These are phyloP conservation scores for Polygonum maritimum DNA, from an alignment of 148 eudicot species.

Conservation along the genomic window DNA sequence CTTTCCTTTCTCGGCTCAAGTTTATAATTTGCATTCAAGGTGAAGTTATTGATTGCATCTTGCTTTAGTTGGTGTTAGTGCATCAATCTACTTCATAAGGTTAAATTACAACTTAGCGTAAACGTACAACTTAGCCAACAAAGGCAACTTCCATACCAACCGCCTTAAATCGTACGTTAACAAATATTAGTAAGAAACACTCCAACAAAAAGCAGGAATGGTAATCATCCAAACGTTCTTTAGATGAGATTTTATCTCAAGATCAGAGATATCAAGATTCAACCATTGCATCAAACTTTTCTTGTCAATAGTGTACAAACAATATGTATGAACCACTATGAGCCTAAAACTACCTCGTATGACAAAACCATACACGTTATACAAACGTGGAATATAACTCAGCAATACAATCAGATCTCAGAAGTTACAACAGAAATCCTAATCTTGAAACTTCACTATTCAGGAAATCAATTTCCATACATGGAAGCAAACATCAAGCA, in stretches of 20 bases:
- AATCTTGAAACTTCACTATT: not conserved
- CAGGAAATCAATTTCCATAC: constrained; percentile 24
- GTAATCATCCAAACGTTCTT: not conserved
- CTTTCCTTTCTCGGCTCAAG: not conserved
- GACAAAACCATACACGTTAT: not conserved
- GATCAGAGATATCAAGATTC: not conserved
- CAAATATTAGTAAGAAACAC: not conserved
- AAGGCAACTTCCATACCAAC: too few relatives aligned
- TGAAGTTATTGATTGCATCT: not conserved
- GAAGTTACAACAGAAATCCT: not conserved
- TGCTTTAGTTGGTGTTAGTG: not conserved
- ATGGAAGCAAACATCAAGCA: constrained; percentile 80
- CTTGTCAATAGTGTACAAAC: not conserved
- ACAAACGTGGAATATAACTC: not conserved
- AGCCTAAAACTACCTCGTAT: not conserved
- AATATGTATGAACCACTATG: not conserved
- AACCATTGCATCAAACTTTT: not conserved
- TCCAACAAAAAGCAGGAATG: not conserved
- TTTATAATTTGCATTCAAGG: not conserved
- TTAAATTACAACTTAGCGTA: too few relatives aligned
- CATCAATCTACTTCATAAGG: too few relatives aligned
- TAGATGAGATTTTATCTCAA: not conserved
- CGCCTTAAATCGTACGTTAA: not conserved
- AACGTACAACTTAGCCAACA: too few relatives aligned
- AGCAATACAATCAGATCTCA: not conserved